Evolutionary conservation across 371 early-diverging fungal species (phyloP), one percentile per base, ranked within the genome.

Genomic region (Zychaea mexicana): DNA sequence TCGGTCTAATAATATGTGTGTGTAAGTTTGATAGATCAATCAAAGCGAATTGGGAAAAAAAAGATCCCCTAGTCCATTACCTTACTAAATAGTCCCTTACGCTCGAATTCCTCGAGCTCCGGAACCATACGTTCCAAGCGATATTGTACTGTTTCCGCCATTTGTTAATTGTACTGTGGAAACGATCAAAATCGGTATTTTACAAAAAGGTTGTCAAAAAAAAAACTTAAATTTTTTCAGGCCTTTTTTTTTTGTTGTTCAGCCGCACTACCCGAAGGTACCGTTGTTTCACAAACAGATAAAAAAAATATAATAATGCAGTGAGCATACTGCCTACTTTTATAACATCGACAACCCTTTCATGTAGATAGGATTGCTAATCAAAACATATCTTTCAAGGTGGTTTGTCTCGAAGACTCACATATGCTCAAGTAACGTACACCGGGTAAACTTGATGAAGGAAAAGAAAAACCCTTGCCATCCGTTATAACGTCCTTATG

Each of bases 41-140:
- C 21, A 21, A 30, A 2, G 9, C 10, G n/a, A 33, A 38, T 46
- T 27, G 21, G 49, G 26, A 26, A 21, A 36, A 33, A 53, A 60
- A 64, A 27, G 24, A 36, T 36, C 36, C n/a, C n/a, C n/a, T n/a
- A n/a, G n/a, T n/a, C n/a, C n/a, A n/a, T 21, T 72, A 88, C 91
- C 78, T 88, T 87, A 62, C 80, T 84, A 67, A 98, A 96, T 49
- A 96, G 72, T 17, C 88, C 86, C 59, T 88, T 85, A 31, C 86
- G 81, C 75, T 93, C 92, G 58, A 95, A 81, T 70, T 94, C 97
- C 69, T 94, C 88, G 63, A 96, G 86, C 84, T 95, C 97, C 32
- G 94, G 93, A 59, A 96, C 87, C 96, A 95, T 96, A 64, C 86
- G 86, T 86, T 96, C 98, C 69, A 97, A 87, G 63, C 90, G 88